phyloP scores from a whole-genome alignment of 2,329 filamentous ascomycete species.

The Curvularia verruculosa region DNA sequence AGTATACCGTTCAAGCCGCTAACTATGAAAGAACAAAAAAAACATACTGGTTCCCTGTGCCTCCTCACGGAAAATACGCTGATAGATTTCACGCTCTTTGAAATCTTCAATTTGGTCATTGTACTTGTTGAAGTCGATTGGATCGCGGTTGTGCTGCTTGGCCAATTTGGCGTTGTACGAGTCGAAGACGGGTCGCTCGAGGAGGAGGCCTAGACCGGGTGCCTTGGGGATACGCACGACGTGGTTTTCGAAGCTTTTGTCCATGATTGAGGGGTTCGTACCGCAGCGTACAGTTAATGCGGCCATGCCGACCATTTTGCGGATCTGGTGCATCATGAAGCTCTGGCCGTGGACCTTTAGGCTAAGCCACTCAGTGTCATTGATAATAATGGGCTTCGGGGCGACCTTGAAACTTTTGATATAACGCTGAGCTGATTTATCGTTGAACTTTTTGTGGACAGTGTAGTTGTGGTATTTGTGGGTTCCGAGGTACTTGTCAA shows the following conservation, averaged over 20 bases:
- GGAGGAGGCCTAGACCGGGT: slow-evolving; percentile 81
- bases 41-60: slow-evolving; percentile 82
- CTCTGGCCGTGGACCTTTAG: slow-evolving; percentile 96
- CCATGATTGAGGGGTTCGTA: slow-evolving; percentile 72
- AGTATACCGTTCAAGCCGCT: too few species aligned
- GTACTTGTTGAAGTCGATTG: slow-evolving; percentile 79
- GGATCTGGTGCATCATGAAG: slow-evolving; percentile 99
- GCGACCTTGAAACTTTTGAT: slow-evolving; percentile 87
- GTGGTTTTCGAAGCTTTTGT: slow-evolving; percentile 71
- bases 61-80: slow-evolving; percentile 87
- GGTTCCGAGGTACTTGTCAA: slow-evolving; percentile 80
- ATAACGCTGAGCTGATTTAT: slow-evolving; percentile 84
- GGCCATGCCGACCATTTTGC: slow-evolving; percentile 97
- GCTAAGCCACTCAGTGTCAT: slow-evolving; percentile 92
- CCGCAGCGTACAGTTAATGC: slow-evolving; percentile 84
- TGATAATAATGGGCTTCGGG: slow-evolving; percentile 74
- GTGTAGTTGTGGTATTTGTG: slow-evolving; percentile 98
- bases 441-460: slow-evolving; percentile 79
- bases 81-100: slow-evolving; percentile 91
- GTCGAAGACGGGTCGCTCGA: slow-evolving; percentile 91
- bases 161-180: slow-evolving; percentile 79
- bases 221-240: slow-evolving; percentile 92
- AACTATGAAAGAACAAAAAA: neutral
- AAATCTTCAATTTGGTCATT: slow-evolving; percentile 83
- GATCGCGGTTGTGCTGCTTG: slow-evolving; percentile 66